A percentile compares a stretch with the other conserved stretches of the same genome.
Conservation (phyloP, 176 grass and related monocot genomes). For the Raddia distichophylla region DNA sequence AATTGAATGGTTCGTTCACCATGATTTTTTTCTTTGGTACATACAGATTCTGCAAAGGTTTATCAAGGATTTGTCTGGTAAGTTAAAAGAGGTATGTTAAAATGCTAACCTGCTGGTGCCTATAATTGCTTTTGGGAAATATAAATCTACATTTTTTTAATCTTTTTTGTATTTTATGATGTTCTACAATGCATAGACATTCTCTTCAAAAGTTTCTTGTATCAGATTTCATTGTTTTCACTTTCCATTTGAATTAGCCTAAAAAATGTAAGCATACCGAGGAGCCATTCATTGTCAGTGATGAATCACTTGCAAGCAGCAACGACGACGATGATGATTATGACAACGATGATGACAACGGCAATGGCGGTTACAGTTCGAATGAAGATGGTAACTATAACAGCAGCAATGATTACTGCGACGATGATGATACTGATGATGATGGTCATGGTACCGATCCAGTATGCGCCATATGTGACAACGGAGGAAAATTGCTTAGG, state of each 20-base stretch:
- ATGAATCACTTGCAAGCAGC: background rate
- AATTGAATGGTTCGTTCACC: background rate
- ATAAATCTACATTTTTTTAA: background rate
- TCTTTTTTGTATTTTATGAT: background rate
- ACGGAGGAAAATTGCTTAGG: conserved; percentile 67
- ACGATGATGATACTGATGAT: conserved; percentile 29
- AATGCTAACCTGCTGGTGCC: background rate
- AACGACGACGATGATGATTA: conserved; percentile 5
- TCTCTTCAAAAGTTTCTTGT: background rate
- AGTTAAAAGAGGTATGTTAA: conserved; percentile 17
- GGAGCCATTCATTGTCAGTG: conserved; percentile 35
- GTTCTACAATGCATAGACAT: background rate
- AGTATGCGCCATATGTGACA: conserved; percentile 69
- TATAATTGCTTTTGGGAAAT: background rate
- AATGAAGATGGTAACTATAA: background rate
- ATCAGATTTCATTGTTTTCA: background rate
- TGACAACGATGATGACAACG: conserved; percentile 9
- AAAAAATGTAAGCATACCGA: conserved; percentile 2
- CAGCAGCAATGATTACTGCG: background rate
- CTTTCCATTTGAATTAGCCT: conserved; percentile 36
- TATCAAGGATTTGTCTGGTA: background rate
- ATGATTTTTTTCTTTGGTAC: conserved; percentile 12
- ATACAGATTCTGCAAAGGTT: conserved; percentile 30
- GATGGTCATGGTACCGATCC: conserved; percentile 43
- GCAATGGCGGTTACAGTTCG: background rate